A percentile compares a stretch with the other conserved stretches of the same genome.
phyloP scores from a whole-genome alignment of 2,329 filamentous ascomycete species.

The Stachybotrys echinatus region DNA sequence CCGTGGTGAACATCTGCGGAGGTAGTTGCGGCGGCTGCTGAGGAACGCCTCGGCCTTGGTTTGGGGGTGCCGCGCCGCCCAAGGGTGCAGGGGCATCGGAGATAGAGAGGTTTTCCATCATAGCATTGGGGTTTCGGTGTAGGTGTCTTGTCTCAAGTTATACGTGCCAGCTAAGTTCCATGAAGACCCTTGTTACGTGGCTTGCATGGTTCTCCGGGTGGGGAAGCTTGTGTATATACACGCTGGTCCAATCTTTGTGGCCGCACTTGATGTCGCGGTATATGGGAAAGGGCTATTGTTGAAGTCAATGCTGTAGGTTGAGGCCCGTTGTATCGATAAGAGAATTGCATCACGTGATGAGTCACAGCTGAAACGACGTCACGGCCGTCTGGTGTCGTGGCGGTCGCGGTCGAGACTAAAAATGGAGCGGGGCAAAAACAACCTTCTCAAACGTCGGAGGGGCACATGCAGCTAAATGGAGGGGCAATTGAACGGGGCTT shows the following conservation, averaged over 20 bases:
- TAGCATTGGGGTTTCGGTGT: slow-evolving; percentile 14
- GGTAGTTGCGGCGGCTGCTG: slow-evolving; percentile 59
- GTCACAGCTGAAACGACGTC: background rate
- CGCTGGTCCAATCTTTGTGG: background rate
- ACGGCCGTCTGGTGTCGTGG: background rate
- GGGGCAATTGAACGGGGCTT: background rate
- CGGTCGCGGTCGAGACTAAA: background rate
- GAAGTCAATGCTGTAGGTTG: background rate
- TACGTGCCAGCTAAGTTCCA: background rate
- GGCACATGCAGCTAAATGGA: background rate
- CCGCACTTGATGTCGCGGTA: background rate
- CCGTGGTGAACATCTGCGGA: slow-evolving; percentile 98
- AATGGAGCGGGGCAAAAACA: background rate
- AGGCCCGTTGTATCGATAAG: background rate
- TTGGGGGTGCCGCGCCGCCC: slow-evolving; percentile 20
- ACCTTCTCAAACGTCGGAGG: background rate
- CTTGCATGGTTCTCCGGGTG: background rate
- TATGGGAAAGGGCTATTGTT: background rate
- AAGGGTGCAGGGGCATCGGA: slow-evolving; percentile 41
- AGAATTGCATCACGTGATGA: background rate
- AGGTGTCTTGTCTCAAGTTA: background rate
- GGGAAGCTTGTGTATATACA: background rate
- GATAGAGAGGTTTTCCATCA: slow-evolving; percentile 51
- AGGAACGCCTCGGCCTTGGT: slow-evolving; percentile 20
- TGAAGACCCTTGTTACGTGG: background rate